phyloP scores from a whole-genome alignment of 768 basidiomycete genomes.

The Psilocybe sp. region DNA sequence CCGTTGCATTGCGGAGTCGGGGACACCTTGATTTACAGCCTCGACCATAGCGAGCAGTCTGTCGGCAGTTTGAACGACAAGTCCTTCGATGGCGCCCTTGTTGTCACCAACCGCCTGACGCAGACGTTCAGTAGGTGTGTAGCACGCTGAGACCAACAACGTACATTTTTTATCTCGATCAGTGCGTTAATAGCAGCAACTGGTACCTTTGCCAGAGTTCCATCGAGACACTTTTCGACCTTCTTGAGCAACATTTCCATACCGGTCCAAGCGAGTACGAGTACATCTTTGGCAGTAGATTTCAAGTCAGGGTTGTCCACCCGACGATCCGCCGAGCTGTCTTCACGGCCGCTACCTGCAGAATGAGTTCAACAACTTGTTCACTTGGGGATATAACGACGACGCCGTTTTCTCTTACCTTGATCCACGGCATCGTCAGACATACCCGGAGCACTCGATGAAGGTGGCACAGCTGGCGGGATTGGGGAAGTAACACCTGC shows the following conservation, averaged over 20 bases:
- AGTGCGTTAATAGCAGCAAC: constrained; percentile 8
- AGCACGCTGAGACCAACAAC: not conserved
- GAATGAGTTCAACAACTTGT: not conserved
- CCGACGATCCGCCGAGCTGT: not conserved
- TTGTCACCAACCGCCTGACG: not conserved
- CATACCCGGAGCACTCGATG: too few relatives aligned
- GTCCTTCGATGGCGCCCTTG: not conserved
- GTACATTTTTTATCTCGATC: constrained; percentile 11
- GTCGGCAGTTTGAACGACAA: not conserved
- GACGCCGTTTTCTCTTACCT: not conserved
- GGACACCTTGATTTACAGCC: not conserved
- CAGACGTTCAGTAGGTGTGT: not conserved
- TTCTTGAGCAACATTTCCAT: constrained; percentile 9
- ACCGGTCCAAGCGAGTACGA: not conserved
- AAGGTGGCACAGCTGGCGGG: too few relatives aligned
- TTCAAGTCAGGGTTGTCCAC: not conserved
- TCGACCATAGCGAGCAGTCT: not conserved
- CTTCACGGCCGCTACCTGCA: not conserved
- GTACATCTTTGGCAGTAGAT: not conserved
- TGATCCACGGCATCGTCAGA: too few relatives aligned
- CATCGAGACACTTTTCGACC: constrained; percentile 6
- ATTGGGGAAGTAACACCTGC: too few relatives aligned
- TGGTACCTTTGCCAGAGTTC: constrained; percentile 9
- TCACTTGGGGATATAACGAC: not conserved
- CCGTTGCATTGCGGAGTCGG: not conserved